phyloP scores from a whole-genome alignment of 1,284 basidiomycete genomes.

The Xerocomus amazonicus region DNA sequence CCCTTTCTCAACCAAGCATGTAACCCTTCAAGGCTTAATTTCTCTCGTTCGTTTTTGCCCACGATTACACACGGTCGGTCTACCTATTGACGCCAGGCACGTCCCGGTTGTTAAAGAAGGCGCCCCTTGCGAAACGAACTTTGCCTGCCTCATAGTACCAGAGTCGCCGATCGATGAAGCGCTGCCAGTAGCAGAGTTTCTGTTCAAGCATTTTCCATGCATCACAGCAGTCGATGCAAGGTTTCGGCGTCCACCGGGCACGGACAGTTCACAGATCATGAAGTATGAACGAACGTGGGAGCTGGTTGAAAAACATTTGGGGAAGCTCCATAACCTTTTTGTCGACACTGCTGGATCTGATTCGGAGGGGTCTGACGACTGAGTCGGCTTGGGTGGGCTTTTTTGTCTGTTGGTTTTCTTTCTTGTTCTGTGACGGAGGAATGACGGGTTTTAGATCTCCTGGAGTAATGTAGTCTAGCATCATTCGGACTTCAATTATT shows the following conservation, averaged over 20 bases:
- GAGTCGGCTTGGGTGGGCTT: neutral
- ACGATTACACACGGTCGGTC: slow-evolving; percentile 2
- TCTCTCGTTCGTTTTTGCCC: slow-evolving; percentile 7
- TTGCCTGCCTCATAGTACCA: slow-evolving; percentile 4
- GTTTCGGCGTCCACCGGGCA: slow-evolving; percentile 5
- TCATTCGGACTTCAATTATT: no score
- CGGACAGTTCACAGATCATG: neutral
- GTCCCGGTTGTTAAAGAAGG: slow-evolving; percentile 5
- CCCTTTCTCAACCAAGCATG: slow-evolving; percentile 10
- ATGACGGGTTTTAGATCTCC: no score
- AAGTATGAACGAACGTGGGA: slow-evolving; percentile 6
- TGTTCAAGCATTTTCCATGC: slow-evolving; percentile 8
- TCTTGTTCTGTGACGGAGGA: no score
- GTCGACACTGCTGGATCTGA: neutral
- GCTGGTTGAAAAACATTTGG: neutral
- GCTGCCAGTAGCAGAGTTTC: slow-evolving; percentile 14
- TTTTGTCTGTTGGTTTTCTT: neutral
- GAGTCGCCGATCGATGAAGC: slow-evolving; percentile 16
- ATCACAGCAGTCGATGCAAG: slow-evolving; percentile 4
- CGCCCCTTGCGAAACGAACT: neutral
- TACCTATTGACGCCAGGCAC: slow-evolving; percentile 15
- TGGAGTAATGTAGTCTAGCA: no score
- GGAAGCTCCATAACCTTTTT: neutral
- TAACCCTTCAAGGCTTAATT: slow-evolving; percentile 13
- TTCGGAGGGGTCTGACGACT: neutral